Conservation (phyloP, 805 yeast species). For the Suhomyces sp. region DNA sequence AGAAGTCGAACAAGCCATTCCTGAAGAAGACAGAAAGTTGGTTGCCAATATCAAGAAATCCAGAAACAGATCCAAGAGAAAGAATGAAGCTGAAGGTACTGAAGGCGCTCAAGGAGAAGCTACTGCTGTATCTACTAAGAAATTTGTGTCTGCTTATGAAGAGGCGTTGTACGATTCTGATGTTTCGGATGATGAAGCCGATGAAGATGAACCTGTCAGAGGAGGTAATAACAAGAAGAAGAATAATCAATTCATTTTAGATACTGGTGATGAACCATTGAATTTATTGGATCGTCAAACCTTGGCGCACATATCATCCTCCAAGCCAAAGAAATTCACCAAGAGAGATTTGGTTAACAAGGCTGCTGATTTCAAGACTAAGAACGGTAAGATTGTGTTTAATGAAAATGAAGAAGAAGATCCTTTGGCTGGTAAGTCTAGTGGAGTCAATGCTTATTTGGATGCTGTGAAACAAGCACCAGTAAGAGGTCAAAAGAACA, state of each 20-base stretch:
- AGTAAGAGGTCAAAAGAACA: constrained; percentile 88
- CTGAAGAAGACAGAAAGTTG: constrained; percentile 84
- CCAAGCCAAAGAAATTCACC: constrained; percentile 67
- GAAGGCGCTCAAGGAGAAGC: constrained; percentile 24
- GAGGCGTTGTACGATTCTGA: constrained; percentile 80
- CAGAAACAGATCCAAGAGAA: constrained; percentile 80
- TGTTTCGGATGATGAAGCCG: constrained; percentile 59
- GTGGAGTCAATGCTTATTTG: constrained; percentile 86
- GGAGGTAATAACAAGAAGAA: constrained; percentile 22
- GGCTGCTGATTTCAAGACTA: constrained; percentile 46
- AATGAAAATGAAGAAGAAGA: constrained; percentile 45
- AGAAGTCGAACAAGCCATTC: constrained; percentile 76
- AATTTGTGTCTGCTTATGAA: constrained; percentile 84
- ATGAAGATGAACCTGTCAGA: constrained; percentile 44
- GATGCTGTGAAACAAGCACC: constrained; percentile 95
- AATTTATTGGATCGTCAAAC: constrained; percentile 86
- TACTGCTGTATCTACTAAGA: constrained; percentile 29
- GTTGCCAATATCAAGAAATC: constrained; percentile 83
- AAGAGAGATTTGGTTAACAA: constrained; percentile 41
- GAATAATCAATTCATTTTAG: constrained; percentile 68
- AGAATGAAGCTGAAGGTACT: constrained; percentile 48
- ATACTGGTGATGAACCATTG: constrained; percentile 74
- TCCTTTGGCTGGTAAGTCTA: constrained; percentile 37
- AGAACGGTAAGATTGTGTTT: constrained; percentile 69
- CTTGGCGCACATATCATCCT: constrained; percentile 82